Evolutionary conservation across 768 basidiomycete genomes (phyloP).

Genomic region (Suillus fuscotomentosus): DNA sequence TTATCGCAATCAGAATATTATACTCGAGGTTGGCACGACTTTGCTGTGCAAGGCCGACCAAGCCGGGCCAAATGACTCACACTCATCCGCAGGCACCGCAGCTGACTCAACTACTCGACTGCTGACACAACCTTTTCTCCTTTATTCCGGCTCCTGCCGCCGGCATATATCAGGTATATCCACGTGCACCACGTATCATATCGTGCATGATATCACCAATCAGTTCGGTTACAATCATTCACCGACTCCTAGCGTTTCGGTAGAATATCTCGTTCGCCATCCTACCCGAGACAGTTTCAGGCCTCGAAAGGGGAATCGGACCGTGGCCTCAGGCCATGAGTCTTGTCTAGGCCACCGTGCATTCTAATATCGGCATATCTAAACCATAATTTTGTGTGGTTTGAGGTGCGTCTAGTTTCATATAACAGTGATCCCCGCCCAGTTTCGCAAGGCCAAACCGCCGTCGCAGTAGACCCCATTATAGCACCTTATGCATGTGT

Average conservation of each 20-base stretch:
- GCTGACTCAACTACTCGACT: conserved; percentile 13
- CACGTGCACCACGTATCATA: too few species aligned
- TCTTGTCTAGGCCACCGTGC: not conserved
- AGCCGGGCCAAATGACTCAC: not conserved
- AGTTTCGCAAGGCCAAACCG: not conserved
- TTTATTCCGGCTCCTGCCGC: not conserved
- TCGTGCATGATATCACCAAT: not conserved
- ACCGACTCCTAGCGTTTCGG: not conserved
- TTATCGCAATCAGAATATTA: not conserved
- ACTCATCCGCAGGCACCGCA: conserved; percentile 7
- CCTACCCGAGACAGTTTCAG: not conserved
- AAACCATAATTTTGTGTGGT: not conserved
- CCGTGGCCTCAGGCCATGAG: not conserved
- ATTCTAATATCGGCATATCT: not conserved
- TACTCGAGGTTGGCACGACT: conserved; percentile 7
- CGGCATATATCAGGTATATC: too few species aligned
- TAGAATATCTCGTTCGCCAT: not conserved
- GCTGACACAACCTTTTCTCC: conserved; percentile 16
- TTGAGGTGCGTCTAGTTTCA: not conserved
- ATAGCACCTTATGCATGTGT: not conserved
- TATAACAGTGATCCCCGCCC: not conserved
- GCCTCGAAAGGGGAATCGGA: not conserved
- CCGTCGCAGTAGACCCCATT: conserved; percentile 1
- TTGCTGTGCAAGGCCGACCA: not conserved
- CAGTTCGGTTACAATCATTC: not conserved